Conservation (phyloP, 176 grass and related monocot genomes). For the Alloteropsis semialata region DNA sequence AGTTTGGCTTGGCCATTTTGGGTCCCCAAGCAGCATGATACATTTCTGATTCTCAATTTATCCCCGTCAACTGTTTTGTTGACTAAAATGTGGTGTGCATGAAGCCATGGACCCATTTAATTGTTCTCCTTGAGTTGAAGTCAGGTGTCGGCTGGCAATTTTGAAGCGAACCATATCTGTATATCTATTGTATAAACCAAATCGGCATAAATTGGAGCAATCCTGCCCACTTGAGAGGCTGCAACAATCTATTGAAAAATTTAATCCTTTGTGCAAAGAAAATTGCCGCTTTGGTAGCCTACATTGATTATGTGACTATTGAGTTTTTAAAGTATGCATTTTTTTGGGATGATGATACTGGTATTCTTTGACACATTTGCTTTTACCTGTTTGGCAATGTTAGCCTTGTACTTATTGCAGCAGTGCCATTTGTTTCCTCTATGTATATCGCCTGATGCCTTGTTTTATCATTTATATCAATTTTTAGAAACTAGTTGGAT, state of each 20-base stretch:
- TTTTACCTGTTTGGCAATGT: background rate
- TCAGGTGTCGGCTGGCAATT: too few species aligned
- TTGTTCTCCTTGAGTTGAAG: too few species aligned
- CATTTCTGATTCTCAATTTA: background rate
- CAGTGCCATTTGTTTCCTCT: too few species aligned
- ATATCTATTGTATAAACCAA: background rate
- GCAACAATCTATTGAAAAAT: too few species aligned
- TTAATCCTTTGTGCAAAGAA: slow-evolving; percentile 23
- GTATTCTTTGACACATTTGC: background rate
- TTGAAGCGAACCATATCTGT: too few species aligned
- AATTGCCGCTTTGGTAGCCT: background rate
- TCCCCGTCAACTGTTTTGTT: too few species aligned
- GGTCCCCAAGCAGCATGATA: background rate
- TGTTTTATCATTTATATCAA: too few species aligned
- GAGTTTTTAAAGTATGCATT: background rate
- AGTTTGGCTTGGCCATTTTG: background rate
- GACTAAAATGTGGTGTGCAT: background rate
- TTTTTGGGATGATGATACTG: background rate
- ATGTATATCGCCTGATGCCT: too few species aligned
- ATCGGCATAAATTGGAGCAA: background rate
- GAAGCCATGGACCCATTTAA: too few species aligned
- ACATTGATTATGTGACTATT: background rate
- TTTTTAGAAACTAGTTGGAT: too few species aligned
- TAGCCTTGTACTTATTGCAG: too few species aligned
- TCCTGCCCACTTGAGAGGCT: too few species aligned